Base-by-base conservation (phyloP, 495 filamentous ascomycete genomes). In the Schizothecium vesticola region DNA sequence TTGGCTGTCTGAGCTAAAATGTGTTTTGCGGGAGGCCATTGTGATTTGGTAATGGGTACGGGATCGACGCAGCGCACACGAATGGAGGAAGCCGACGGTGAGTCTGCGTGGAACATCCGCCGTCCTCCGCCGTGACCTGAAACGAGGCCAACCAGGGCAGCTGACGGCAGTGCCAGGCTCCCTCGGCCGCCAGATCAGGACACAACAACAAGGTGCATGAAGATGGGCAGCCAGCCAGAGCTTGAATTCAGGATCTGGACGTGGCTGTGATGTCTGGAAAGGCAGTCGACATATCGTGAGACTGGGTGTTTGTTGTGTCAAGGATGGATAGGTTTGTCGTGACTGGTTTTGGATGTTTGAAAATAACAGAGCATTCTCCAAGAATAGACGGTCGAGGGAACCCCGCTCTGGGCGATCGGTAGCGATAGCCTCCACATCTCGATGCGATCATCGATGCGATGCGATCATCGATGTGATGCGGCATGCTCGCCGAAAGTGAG, bases 61-160 rank as follows among this genome's bases (percentile, higher is more conserved):
- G 62, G 33, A 26, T 26, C 33, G 23, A 25, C 23, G 22, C 24
- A 58, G 22, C 60, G 67, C 28, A 28, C 24, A 23, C 43, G 67
- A 51, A 69, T 60, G 67, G 64, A 21, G 64, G 23, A 69, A 64
- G 51, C 24, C 19, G 56, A 64, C 67, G 67, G 57, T 65, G 62
- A 65, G 57, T 58, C 63, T 56, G 23, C 31, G 26, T 22, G 5
- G 28, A 43, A 29, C n/a, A n/a, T 33, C 26, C 13, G 58, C 56
- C 61, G 43, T n/a, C 43, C 43, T 51, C 31, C 43, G 43, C 43
- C 43, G 43, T 59, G 62, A 65, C 67, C 67, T 69, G 67, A 69
- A 69, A 69, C 67, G 29, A 65, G 56, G 63, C 65, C 61, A 64
- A 65, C 33, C 56, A 28, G 63, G 62, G 36, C 23, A 61, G 56